A percentile compares a stretch with the other conserved stretches of the same genome.
Evolutionary conservation across 257 asterid species (phyloP).

Genomic region (Capsicum pubescens): DNA sequence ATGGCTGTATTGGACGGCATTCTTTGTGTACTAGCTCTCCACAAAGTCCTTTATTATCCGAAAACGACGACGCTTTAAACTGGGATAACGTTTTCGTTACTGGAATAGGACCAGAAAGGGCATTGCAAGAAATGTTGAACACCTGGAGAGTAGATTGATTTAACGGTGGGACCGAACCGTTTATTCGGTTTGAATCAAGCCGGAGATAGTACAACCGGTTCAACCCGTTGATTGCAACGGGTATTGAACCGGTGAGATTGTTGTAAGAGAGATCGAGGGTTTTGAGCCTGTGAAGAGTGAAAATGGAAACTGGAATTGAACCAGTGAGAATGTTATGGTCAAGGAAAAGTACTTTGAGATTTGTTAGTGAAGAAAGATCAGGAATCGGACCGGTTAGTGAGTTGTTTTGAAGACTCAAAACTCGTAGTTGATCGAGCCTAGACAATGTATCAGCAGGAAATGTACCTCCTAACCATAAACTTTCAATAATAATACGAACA

Average conservation of each 20-base stretch:
- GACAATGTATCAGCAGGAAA: conserved; percentile 56
- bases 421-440: conserved; percentile 66
- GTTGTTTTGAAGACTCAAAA: conserved; percentile 74
- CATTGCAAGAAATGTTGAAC: conserved; percentile 73
- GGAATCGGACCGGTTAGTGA: conserved; percentile 87
- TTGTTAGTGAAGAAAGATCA: conserved; percentile 59
- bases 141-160: conserved; percentile 62
- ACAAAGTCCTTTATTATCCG: conserved; percentile 64
- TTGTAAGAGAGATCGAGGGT: conserved; percentile 77
- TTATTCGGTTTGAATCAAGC: conserved; percentile 78
- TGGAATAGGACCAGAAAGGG: conserved; percentile 77
- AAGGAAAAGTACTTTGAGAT: conserved; percentile 70
- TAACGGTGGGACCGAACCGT: conserved; percentile 79
- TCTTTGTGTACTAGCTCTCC: conserved; percentile 68
- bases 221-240: conserved; percentile 45
- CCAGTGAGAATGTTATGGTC: conserved; percentile 66
- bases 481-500: conserved; percentile 54
- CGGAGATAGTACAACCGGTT: conserved; percentile 71
- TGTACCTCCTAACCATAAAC: conserved; percentile 57
- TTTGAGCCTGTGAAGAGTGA: conserved; percentile 75
- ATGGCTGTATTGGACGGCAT: conserved; percentile 61
- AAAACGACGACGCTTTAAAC: conserved; percentile 59
- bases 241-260: conserved; percentile 66
- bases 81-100: conserved; percentile 64
- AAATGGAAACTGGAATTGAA: conserved; percentile 60